Base-by-base conservation (phyloP, 202 grass and related monocot genomes). In the Dendrocalamus latiflorus region DNA sequence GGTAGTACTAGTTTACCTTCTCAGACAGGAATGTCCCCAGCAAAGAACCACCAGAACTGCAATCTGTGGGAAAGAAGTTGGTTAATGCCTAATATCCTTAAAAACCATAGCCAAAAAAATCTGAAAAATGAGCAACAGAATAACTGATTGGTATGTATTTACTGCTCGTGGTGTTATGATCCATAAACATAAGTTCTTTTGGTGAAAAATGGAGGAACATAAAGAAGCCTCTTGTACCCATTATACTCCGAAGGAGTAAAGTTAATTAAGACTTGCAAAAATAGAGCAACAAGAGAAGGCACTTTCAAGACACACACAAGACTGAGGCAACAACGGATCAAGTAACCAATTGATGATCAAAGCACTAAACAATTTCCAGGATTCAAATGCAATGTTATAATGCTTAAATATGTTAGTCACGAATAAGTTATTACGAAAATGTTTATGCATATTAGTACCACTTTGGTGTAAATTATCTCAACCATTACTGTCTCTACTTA, bases 11-110 rank as follows among this genome's bases (percentile, higher is more conserved):
- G 30, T 3, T 30, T 30, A 30, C 96, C 91, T 99, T 96, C 79
- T 99, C 96, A 59, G 96, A 99, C 6, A 99, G 74, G 79, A 99
- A 89, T 59, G 88, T 99, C 69, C 93, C 96, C 18, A 99, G 81
- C 36, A 99, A 94, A 87, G 96, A 99, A 8, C 96, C 96, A 65
- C 96, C 96, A 68, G 81, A 84, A 99, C 96, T 60, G 96, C 96
- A 85, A 96, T 89, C 93, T 99, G 83, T 36, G 65, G 53, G 79
- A 28, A 28, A 61, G 17, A 60, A 87, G 55, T 68, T 74, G 39
- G 53, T 79, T 68, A 75, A 65, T 18, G 36, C 48, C 43, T 33
- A 9, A 50, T 47, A 26, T 54, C 11, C 37, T 11, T 4, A 25
- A 42, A 79, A 67, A 73, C 18, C 9, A 68, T 43, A 74, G 1